These are phyloP conservation scores for Calonectria pseudoturangicola DNA, from an alignment of 2,329 filamentous ascomycete species.

Conservation along the genomic window DNA sequence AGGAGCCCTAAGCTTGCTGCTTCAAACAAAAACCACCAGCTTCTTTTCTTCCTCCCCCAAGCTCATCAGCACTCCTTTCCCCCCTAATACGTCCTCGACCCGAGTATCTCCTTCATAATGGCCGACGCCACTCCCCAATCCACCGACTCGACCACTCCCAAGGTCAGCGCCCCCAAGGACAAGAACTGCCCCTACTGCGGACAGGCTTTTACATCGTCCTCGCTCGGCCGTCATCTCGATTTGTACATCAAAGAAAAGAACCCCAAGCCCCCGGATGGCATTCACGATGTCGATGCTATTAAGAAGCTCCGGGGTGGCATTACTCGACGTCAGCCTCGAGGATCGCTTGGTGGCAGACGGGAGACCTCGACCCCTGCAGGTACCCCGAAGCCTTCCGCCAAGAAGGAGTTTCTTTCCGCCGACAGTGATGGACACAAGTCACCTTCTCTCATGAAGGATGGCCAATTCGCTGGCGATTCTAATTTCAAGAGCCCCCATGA, in stretches of 20 bases:
- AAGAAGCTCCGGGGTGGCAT: slow-evolving; percentile 88
- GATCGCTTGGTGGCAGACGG: slow-evolving; percentile 73
- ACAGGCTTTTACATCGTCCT: slow-evolving; percentile 94
- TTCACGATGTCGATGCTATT: slow-evolving; percentile 94
- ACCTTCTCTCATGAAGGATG: slow-evolving; percentile 64
- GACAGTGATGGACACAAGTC: slow-evolving; percentile 62
- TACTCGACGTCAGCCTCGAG: slow-evolving; percentile 88
- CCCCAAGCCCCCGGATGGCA: slow-evolving; percentile 88
- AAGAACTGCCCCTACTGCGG: slow-evolving; percentile 91
- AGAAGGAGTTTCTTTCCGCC: slow-evolving; percentile 63
- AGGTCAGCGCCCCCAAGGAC: slow-evolving; percentile 80
- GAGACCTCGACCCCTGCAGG: slow-evolving; percentile 76
- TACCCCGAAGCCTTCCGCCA: slow-evolving; percentile 67
- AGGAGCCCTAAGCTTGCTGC: slow-evolving; percentile 51
- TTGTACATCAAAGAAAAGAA: slow-evolving; percentile 96
- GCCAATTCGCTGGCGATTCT: slow-evolving; percentile 65
- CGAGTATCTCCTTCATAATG: slow-evolving; percentile 53
- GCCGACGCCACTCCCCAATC: slow-evolving; percentile 57
- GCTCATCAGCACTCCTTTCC: slow-evolving; percentile 45
- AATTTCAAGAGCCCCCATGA: slow-evolving; percentile 70
- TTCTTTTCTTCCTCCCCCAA: slow-evolving; percentile 44
- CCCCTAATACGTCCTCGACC: slow-evolving; percentile 28
- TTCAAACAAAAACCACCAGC: slow-evolving; percentile 28
- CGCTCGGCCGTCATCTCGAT: slow-evolving; percentile 93
- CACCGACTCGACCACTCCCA: slow-evolving; percentile 63